phyloP scores from a whole-genome alignment of 495 filamentous ascomycete genomes.

The Staphylotrichum tortipilum region DNA sequence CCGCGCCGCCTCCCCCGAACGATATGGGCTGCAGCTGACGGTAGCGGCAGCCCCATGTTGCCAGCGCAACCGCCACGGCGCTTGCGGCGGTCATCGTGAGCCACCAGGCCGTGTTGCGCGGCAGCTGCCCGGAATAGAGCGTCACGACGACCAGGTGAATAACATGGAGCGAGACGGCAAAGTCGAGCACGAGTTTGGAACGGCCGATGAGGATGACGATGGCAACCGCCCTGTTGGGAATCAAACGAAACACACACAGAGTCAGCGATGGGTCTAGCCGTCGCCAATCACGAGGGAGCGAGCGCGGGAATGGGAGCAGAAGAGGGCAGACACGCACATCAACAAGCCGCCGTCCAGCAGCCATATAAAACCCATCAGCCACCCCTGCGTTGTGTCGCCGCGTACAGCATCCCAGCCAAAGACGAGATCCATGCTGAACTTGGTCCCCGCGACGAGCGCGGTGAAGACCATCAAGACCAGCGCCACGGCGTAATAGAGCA shows the following conservation, averaged over 20 bases:
- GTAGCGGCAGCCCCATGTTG: slow-evolving; percentile 86
- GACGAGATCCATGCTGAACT: slow-evolving; percentile 61
- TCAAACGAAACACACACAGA: slow-evolving; percentile 1
- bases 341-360: slow-evolving; percentile 61
- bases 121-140: slow-evolving; percentile 65
- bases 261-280: no score
- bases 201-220: slow-evolving; percentile 72
- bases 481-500: slow-evolving; percentile 69
- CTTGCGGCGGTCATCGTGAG: slow-evolving; percentile 60
- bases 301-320: not conserved
- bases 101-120: slow-evolving; percentile 82
- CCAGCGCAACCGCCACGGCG: slow-evolving; percentile 59
- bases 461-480: slow-evolving; percentile 80
- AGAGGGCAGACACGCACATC: slow-evolving; percentile 50
- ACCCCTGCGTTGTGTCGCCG: slow-evolving; percentile 86
- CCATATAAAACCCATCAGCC: slow-evolving; percentile 86
- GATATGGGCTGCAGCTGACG: slow-evolving; percentile 80
- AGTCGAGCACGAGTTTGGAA: slow-evolving; percentile 87
- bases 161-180: slow-evolving; percentile 80
- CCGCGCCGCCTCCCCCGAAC: slow-evolving; percentile 56
- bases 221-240: slow-evolving; percentile 63
- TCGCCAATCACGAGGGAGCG: no score
- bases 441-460: slow-evolving; percentile 66
- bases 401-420: slow-evolving; percentile 74
- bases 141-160: slow-evolving; percentile 72